Percentiles rank a stretch among this genome's conserved stretches.
Evolutionary conservation across 129 eudicot genomes (phyloP).

Genomic region (Tagetes patula): DNA sequence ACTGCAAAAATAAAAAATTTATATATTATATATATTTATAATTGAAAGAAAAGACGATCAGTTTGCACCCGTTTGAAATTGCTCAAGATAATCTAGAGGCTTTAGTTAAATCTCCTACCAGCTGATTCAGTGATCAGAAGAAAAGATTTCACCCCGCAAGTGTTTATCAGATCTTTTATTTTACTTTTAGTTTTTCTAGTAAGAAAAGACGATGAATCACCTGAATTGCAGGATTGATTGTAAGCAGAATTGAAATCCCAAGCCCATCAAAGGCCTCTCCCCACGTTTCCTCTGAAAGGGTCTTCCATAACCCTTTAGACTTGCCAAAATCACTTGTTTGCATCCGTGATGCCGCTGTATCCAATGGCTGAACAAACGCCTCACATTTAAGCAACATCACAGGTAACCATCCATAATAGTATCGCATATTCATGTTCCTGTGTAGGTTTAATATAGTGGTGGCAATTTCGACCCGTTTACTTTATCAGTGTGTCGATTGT

Average conservation of each 20-base stretch:
- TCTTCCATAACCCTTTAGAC: constrained; percentile 86
- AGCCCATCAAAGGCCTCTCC: constrained; percentile 90
- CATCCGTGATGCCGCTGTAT: constrained; percentile 98
- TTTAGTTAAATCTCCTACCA: constrained; percentile 7
- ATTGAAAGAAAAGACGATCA: not conserved
- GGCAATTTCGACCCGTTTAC: not conserved
- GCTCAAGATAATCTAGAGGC: not conserved
- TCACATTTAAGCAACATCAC: constrained; percentile 10
- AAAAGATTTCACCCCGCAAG: not conserved
- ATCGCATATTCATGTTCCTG: not conserved
- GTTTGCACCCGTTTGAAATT: not conserved
- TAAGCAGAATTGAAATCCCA: constrained; percentile 92
- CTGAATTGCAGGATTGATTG: constrained; percentile 95
- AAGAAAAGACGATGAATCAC: constrained; percentile 29
- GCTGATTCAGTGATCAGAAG: not conserved
- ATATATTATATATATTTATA: too few species aligned
- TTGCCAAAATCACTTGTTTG: constrained; percentile 97
- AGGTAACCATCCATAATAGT: constrained; percentile 7
- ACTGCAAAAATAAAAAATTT: constrained; percentile 41
- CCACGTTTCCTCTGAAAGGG: constrained; percentile 80
- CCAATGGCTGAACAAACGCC: constrained; percentile 65
- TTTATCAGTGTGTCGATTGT: not conserved
- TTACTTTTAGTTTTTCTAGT: not conserved
- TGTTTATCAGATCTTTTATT: constrained; percentile 1
- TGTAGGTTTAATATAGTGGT: not conserved